A percentile compares a stretch with the other conserved stretches of the same genome.
Conservation (phyloP, 768 basidiomycete genomes). For the Hericium alpestre region DNA sequence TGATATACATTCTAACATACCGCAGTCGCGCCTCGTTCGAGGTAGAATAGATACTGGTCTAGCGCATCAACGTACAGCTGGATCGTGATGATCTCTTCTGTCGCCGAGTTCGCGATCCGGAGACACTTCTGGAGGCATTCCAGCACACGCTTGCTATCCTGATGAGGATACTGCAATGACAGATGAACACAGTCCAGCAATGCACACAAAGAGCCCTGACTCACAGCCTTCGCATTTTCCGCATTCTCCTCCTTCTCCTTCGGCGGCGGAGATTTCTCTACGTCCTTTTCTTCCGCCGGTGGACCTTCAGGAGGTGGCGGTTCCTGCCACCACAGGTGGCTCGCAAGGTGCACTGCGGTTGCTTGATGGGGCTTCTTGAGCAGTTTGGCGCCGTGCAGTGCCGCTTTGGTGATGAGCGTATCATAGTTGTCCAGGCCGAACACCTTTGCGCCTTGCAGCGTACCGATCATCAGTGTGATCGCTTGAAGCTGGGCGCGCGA, state of each 20-base stretch:
- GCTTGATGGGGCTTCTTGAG: constrained; percentile 98
- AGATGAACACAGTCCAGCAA: not conserved
- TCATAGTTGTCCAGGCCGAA: constrained; percentile 95
- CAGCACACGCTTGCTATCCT: constrained; percentile 93
- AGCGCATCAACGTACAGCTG: constrained; percentile 95
- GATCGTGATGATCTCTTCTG: constrained; percentile 93
- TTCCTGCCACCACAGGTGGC: constrained; percentile 98
- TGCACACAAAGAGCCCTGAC: constrained; percentile 2
- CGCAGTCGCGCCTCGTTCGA: constrained; percentile 84
- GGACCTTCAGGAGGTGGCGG: constrained; percentile 27
- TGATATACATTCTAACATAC: constrained; percentile 35
- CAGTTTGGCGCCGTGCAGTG: constrained; percentile 88
- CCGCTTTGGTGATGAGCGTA: constrained; percentile 97
- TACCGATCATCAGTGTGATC: constrained; percentile 91
- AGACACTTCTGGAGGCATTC: constrained; percentile 97
- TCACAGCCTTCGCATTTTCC: constrained; percentile 21
- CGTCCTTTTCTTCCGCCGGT: constrained; percentile 16
- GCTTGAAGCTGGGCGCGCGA: constrained; percentile 92
- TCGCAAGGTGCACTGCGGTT: constrained; percentile 86
- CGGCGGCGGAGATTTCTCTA: constrained; percentile 20
- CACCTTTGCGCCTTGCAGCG: constrained; percentile 80
- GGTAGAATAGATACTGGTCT: constrained; percentile 92
- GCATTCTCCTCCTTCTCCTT: constrained; percentile 29
- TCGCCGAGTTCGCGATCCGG: constrained; percentile 90
- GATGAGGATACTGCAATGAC: constrained; percentile 56